Evolutionary conservation across 805 yeast genomes (phyloP), one percentile per base, ranked within the genome.

Genomic region (Kluyveromyces aestuarii): DNA sequence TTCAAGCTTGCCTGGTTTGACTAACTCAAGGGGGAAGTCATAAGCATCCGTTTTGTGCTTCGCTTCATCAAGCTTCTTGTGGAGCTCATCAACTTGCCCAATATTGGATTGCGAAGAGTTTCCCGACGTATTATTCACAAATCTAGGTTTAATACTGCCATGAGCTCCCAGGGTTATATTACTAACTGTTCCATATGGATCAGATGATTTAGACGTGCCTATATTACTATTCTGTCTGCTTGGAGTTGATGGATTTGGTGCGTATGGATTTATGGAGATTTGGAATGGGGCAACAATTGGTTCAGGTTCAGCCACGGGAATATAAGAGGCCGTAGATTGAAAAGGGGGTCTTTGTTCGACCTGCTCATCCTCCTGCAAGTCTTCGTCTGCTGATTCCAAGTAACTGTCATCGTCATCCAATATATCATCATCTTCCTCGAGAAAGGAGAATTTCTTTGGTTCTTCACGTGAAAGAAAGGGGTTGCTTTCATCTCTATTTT

Each of bases 31-130:
- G 1, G 91, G 91, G 57, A 84, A 82, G 58, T 84, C 93, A 56
- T 82, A 84, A 0, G 89, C 88, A 66, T 83, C 87, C n/a, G 82
- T 76, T 60, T 79, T 81, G 56, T 76, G 75, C 62, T 81, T 81
- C 38, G 70, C 69, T n/a, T 64, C 66, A 47, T 69, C 71, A 16
- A 79, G 59, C 43, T 70, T 69, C 48, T 56, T 46, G 13, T 63
- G 42, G 38, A 60, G 58, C 14, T 43, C 45, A 30, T 43, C 36
- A 2, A 36, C 45, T n/a, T n/a, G 39, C 8, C 17, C 14, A 11
- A 18, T n/a, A 33, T 21, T 19, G 17, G 43, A 25, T 19, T 21
- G 18, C n/a, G 16, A 17, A 8, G 38, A 16, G 13, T 13, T 13
- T 8, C 2, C 8, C 13, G 45, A 43, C 7, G 27, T 33, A 19